phyloP scores from a whole-genome alignment of 495 filamentous ascomycete species.

The Paragyromitra xinjiangensis region DNA sequence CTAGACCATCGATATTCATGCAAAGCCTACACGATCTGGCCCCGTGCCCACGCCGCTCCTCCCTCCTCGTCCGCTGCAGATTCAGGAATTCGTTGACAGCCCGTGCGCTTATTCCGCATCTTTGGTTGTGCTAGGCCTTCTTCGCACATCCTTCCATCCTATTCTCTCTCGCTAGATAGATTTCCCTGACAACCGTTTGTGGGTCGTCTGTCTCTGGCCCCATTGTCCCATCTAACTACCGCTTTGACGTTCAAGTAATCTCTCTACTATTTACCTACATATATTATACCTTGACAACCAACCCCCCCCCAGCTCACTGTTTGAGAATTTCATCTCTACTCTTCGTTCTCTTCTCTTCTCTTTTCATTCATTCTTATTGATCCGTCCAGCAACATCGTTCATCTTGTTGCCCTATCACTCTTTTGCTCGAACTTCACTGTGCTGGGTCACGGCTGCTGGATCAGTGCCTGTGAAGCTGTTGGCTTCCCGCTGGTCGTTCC shows the following conservation, averaged over 20 bases:
- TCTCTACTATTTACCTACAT: constrained; percentile 53
- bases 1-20: constrained; percentile 53
- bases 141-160: constrained; percentile 52
- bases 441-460: constrained; percentile 56
- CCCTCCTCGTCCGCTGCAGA: constrained; percentile 44
- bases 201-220: constrained; percentile 36
- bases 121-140: constrained; percentile 53
- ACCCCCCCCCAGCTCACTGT: constrained; percentile 41
- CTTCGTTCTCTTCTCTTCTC: constrained; percentile 43
- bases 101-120: constrained; percentile 55
- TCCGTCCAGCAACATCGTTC: constrained; percentile 35
- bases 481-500: constrained; percentile 54
- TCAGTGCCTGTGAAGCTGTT: constrained; percentile 53
- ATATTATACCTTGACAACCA: constrained; percentile 55
- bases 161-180: constrained; percentile 52
- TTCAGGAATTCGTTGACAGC: constrained; percentile 44
- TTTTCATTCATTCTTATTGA: constrained; percentile 50
- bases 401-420: constrained; percentile 47
- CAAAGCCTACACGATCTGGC: constrained; percentile 53
- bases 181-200: constrained; percentile 51
- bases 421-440: constrained; percentile 46
- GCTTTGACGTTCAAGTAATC: constrained; percentile 48
- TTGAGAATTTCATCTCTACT: constrained; percentile 45
- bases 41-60: constrained; percentile 51
- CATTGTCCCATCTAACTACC: constrained; percentile 43